Conservation (phyloP, 2,329 filamentous ascomycete species). For the Didymella segeticola region DNA sequence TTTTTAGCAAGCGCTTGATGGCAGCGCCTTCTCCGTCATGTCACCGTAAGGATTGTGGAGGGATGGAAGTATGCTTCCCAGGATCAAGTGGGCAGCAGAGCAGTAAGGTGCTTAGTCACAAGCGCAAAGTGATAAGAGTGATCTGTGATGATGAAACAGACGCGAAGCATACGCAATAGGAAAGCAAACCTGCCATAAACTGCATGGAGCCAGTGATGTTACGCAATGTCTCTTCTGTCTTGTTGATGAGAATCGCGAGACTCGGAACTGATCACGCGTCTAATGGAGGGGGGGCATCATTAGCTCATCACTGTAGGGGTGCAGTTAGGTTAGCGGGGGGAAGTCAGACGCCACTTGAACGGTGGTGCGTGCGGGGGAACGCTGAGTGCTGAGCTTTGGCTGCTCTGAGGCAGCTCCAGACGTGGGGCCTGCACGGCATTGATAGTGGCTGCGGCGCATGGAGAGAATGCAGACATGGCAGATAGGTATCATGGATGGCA, state of each 20-base stretch:
- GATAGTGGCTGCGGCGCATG: background rate
- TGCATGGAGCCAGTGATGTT: background rate
- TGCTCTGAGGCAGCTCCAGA: slow-evolving; percentile 10
- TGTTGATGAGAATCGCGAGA: slow-evolving; percentile 1
- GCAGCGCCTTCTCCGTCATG: slow-evolving; percentile 1
- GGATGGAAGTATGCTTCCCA: background rate
- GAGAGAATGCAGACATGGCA: too few relatives aligned
- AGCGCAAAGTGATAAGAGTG: background rate
- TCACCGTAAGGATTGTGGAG: background rate
- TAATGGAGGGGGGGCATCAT: too few relatives aligned
- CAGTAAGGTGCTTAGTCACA: slow-evolving; percentile 3
- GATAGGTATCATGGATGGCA: too few relatives aligned
- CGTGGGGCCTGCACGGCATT: background rate
- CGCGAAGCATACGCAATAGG: background rate
- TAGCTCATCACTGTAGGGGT: too few relatives aligned
- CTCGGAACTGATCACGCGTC: too few relatives aligned
- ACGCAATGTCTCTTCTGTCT: background rate
- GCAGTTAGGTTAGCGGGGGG: background rate
- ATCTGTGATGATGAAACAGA: slow-evolving; percentile 4
- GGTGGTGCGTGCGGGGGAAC: slow-evolving; percentile 11
- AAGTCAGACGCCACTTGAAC: slow-evolving; percentile 10
- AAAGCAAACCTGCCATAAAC: background rate
- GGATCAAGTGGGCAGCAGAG: too few relatives aligned
- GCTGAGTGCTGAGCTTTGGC: too few relatives aligned
- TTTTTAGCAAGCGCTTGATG: background rate